Base-by-base conservation (phyloP, 129 eudicot genomes). In the Artemisia argyi region DNA sequence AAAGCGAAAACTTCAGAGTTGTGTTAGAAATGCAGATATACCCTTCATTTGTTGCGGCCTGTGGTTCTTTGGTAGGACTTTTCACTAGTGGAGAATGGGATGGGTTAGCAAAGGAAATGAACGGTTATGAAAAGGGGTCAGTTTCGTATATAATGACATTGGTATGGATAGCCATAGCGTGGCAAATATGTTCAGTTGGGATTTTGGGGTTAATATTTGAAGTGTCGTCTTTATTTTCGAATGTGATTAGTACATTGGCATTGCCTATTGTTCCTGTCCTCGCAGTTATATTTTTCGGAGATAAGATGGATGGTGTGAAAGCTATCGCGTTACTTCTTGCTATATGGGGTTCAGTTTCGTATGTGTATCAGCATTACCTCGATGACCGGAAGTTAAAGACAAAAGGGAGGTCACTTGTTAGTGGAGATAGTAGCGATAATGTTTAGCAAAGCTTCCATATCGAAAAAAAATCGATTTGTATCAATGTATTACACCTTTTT, bases 261-360 rank as follows among this genome's bases (percentile, higher is more conserved):
- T 66, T 88, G 84, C 94, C 94, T 0, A 18, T 72, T 9, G 76
- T 82, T 75, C 95, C 95, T 11, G 60, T 88, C 50, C 83, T 80
- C 50, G 90, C 95, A 2, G 90, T 86, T 61, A 59, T 85, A 12
- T 82, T 80, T 68, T 80, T 85, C 28, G 74, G 73, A 42, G 90
- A 88, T 69, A 82, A 80, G 51, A 88, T 88, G 90, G 79, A 85
- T 68, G 95, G 95, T 7, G 79, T 85, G 71, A 88, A 88, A 76
- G 84, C 85, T 14, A 75, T 85, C 1, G 32, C 88, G 10, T 69
- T 88, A 69, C 46, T 85, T 51, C 79, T 88, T 18, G 90, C 90
- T 4, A 24, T 85, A 9, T 88, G 95, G 95, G 95, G 88, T 1
- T 88, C 87, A 39, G 54, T 75, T 68, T 88, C 88, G 10, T 85